These are phyloP conservation scores for Lodderomyces metapsilosis DNA, from an alignment of 1,139 yeast species.

Conservation along the genomic window DNA sequence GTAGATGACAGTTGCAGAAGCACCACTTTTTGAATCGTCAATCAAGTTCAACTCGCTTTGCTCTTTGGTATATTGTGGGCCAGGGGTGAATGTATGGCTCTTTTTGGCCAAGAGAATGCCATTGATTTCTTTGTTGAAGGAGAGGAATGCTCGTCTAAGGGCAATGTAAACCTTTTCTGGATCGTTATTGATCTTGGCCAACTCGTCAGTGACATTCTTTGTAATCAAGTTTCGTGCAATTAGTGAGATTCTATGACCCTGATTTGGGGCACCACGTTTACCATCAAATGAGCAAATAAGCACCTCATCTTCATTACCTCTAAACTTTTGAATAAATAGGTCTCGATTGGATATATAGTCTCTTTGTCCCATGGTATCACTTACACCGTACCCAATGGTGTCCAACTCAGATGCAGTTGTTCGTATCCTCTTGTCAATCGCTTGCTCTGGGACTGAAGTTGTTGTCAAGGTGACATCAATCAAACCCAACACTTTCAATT, in stretches of 20 bases:
- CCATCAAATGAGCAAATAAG: conserved; percentile 89
- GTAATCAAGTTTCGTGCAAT: conserved; percentile 74
- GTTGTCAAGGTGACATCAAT: conserved; percentile 95
- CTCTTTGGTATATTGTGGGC: conserved; percentile 35
- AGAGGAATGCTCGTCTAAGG: conserved; percentile 72
- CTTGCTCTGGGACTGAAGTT: conserved; percentile 82
- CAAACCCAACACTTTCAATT: conserved; percentile 74
- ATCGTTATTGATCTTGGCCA: conserved; percentile 47
- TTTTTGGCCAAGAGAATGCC: conserved; percentile 40
- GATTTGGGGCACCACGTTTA: conserved; percentile 51
- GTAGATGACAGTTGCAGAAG: conserved; percentile 80
- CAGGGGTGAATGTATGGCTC: conserved; percentile 24
- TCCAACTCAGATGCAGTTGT: conserved; percentile 87
- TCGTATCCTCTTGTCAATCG: conserved; percentile 78
- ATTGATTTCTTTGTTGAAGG: conserved; percentile 75
- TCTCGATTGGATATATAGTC: conserved; percentile 75
- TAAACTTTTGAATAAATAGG: conserved; percentile 80
- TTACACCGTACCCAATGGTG: conserved; percentile 83
- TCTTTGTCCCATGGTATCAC: conserved; percentile 77
- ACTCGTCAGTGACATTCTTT: conserved; percentile 59
- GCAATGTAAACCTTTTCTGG: conserved; percentile 58
- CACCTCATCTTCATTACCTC: conserved; percentile 74
- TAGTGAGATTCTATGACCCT: conserved; percentile 71
- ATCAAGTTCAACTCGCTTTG: conserved; percentile 39
- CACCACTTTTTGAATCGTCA: conserved; percentile 80